These are phyloP conservation scores for Aspergillus sp. DNA, from an alignment of 2,329 filamentous ascomycete species.

Conservation along the genomic window DNA sequence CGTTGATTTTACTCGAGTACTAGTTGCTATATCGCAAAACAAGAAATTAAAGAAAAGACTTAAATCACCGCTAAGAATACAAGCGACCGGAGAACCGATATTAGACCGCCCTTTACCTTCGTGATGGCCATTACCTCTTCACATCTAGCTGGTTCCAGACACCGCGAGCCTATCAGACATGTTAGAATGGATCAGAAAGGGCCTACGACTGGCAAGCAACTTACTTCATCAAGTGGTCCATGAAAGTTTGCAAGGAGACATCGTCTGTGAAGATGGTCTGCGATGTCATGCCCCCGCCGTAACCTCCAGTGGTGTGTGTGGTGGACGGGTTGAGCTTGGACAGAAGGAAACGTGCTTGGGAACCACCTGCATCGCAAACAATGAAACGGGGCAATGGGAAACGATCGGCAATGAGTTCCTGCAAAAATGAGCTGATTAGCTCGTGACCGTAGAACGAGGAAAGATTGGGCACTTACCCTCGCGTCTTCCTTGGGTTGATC, in stretches of 20 bases:
- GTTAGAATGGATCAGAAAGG: slow-evolving; percentile 18
- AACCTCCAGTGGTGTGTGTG: slow-evolving; percentile 87
- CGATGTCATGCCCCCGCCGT: slow-evolving; percentile 81
- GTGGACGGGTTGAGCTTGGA: slow-evolving; percentile 97
- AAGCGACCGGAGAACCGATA: slow-evolving; percentile 28
- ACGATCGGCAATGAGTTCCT: slow-evolving; percentile 94
- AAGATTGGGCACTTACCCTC: slow-evolving; percentile 53
- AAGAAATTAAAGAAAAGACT: slow-evolving; percentile 12
- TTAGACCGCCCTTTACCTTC: slow-evolving; percentile 27
- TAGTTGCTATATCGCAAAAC: slow-evolving; percentile 23
- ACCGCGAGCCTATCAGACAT: slow-evolving; percentile 39
- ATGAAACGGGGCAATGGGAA: slow-evolving; percentile 99
- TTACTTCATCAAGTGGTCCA: slow-evolving; percentile 99
- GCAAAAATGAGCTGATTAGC: slow-evolving; percentile 5
- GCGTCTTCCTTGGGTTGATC: slow-evolving; percentile 96
- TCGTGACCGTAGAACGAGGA: background rate
- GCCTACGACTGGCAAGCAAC: slow-evolving; percentile 25
- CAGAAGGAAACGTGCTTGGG: slow-evolving; percentile 91
- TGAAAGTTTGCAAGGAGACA: slow-evolving; percentile 95
- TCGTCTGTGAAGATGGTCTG: slow-evolving; percentile 99
- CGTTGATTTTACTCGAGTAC: slow-evolving; percentile 17
- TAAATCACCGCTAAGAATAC: slow-evolving; percentile 38
- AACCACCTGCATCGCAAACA: slow-evolving; percentile 96
- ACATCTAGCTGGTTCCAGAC: slow-evolving; percentile 43
- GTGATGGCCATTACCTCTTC: slow-evolving; percentile 21